phyloP scores from a whole-genome alignment of 805 yeast genomes.

The Metschnikowia noctiluminum region DNA sequence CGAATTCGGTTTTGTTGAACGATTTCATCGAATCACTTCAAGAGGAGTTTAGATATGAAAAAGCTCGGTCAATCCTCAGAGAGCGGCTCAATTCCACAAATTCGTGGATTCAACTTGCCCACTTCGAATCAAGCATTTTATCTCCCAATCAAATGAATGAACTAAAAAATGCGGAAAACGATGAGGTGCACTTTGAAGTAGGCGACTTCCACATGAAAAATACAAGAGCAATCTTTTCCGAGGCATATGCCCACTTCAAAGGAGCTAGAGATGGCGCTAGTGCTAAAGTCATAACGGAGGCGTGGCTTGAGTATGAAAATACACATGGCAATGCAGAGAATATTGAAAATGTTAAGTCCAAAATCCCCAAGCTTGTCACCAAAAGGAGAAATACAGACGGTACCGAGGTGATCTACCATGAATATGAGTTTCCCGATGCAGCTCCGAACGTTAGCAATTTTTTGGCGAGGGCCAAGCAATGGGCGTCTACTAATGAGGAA shows the following conservation, averaged over 20 bases:
- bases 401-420: constrained; percentile 51
- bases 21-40: constrained; percentile 55
- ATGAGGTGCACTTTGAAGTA: constrained; percentile 51
- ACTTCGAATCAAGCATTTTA: constrained; percentile 68
- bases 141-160: constrained; percentile 47
- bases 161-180: constrained; percentile 43
- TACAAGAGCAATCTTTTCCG: constrained; percentile 55
- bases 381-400: constrained; percentile 44
- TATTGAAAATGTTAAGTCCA: constrained; percentile 32
- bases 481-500: constrained; percentile 4
- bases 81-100: constrained; percentile 31
- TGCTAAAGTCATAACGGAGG: constrained; percentile 54
- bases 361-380: constrained; percentile 54
- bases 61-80: constrained; percentile 52
- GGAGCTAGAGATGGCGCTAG: constrained; percentile 33
- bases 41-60: constrained; percentile 54
- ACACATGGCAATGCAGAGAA: constrained; percentile 52
- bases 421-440: constrained; percentile 68
- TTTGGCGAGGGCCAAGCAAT: constrained; percentile 42
- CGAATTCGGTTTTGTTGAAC: constrained; percentile 23
- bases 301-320: constrained; percentile 62
- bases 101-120: constrained; percentile 64
- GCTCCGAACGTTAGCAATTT: constrained; percentile 35
- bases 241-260: constrained; percentile 48
- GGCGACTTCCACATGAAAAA: constrained; percentile 48